Percentiles rank a stretch among this genome's conserved stretches.
Evolutionary conservation across 257 asterid genomes (phyloP).

Genomic region (Solanum pennellii): DNA sequence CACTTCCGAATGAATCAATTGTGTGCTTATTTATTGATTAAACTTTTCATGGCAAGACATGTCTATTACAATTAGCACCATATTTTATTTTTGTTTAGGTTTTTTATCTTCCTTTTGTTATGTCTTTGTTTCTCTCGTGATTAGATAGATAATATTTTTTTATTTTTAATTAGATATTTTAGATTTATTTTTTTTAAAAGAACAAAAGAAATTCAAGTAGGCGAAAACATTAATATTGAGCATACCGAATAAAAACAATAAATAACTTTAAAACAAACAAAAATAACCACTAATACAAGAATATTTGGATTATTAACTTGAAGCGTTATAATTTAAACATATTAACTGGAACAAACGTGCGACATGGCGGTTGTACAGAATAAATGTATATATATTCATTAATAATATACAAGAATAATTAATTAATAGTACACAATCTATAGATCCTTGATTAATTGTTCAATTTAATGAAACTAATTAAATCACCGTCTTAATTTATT

Average conservation of each 20-base stretch:
- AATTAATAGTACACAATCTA: not conserved
- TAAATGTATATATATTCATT: not conserved
- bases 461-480: not conserved
- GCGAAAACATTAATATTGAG: too few species aligned
- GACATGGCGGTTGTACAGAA: not conserved
- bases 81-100: not conserved
- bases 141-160: not conserved
- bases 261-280: not conserved
- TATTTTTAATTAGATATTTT: not conserved
- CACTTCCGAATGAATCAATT: rapidly evolving
- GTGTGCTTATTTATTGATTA: not conserved
- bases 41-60: not conserved
- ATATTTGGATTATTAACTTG: not conserved
- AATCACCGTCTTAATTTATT: not conserved
- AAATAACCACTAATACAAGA: not conserved
- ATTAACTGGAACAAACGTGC: not conserved
- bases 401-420: not conserved
- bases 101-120: not conserved
- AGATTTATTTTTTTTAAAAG: too few species aligned
- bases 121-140: not conserved
- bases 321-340: not conserved
- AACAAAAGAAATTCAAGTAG: too few species aligned
- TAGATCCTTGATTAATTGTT: not conserved
- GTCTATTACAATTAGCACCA: not conserved
- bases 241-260: not conserved